These are phyloP conservation scores for Pinguiococcus pyrenoidosus DNA, from an alignment of 108 stramenopile genomes.

Conservation along the genomic window DNA sequence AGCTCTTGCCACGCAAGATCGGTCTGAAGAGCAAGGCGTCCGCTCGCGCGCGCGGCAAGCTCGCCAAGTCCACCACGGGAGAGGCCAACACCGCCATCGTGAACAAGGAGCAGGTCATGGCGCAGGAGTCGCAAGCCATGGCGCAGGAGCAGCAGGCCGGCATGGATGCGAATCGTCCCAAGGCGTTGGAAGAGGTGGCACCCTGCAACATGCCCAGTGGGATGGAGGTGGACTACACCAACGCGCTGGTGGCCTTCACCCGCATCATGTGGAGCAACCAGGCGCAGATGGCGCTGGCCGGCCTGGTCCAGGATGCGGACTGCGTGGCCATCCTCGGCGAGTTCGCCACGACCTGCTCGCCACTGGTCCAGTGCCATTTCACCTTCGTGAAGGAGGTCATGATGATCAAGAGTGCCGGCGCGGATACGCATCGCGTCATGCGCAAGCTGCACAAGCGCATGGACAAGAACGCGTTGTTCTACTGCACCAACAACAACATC, in stretches of 20 bases:
- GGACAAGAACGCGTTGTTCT: slow-evolving; percentile 17
- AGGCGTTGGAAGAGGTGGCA: slow-evolving; percentile 9
- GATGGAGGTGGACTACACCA: slow-evolving; percentile 14
- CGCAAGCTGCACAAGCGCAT: slow-evolving; percentile 4
- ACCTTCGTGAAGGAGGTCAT: slow-evolving; percentile 5
- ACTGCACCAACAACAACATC: slow-evolving; percentile 22
- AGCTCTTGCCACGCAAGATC: too few species aligned
- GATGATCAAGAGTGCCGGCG: background rate
- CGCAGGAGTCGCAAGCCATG: background rate
- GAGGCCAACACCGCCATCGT: slow-evolving; percentile 14
- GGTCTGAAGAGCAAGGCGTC: background rate
- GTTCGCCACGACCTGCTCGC: slow-evolving; percentile 12
- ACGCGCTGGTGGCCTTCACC: slow-evolving; percentile 19
- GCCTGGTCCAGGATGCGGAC: slow-evolving; percentile 2
- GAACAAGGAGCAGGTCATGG: slow-evolving; percentile 15
- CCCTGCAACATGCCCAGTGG: background rate
- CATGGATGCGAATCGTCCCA: slow-evolving; percentile 4
- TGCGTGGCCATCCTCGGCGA: slow-evolving; percentile 1
- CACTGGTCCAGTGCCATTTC: slow-evolving; percentile 14
- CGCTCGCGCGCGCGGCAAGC: background rate
- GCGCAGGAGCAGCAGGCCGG: background rate
- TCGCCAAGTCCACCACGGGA: background rate
- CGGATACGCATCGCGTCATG: background rate
- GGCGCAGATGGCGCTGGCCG: background rate
- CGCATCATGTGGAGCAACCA: slow-evolving; percentile 18